A percentile compares a stretch with the other conserved stretches of the same genome.
These are phyloP conservation scores for Arabidopsis lyrata DNA, from an alignment of 441 rosid species.

Conservation along the genomic window DNA sequence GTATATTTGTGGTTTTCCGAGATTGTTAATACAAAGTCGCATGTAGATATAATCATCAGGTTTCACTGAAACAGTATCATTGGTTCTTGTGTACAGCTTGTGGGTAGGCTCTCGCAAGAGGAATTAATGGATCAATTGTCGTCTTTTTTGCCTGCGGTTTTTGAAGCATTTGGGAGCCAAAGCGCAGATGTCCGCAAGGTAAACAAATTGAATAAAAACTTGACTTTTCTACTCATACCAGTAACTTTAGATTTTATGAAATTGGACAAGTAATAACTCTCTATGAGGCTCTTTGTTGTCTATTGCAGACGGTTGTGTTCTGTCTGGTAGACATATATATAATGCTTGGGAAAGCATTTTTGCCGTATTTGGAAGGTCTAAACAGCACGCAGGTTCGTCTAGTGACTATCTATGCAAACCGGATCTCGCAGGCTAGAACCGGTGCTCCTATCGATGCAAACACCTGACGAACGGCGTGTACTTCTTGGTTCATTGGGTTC, in stretches of 20 bases:
- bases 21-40: conserved; percentile 3
- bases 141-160: conserved; percentile 89
- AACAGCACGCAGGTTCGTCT: conserved; percentile 89
- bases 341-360: conserved; percentile 96
- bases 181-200: conserved; percentile 99
- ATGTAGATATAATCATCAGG: not conserved
- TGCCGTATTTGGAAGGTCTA: conserved; percentile 92
- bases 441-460: conserved; percentile 63
- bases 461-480: conserved; percentile 29
- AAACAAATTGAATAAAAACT: conserved; percentile 17
- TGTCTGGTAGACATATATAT: conserved; percentile 98
- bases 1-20: not conserved
- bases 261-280: not conserved
- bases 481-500: conserved; percentile 23
- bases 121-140: conserved; percentile 83
- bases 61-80: conserved; percentile 20
- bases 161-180: conserved; percentile 97
- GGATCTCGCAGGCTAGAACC: conserved; percentile 96
- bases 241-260: not conserved
- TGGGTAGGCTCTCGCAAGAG: conserved; percentile 89
- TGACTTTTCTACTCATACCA: conserved; percentile 1
- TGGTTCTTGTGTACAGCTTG: conserved; percentile 66
- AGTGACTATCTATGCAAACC: conserved; percentile 96
- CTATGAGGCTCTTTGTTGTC: conserved; percentile 4
- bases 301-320: conserved; percentile 91